These are phyloP conservation scores for Podospora australis DNA, from an alignment of 495 filamentous ascomycete genomes.

Conservation along the genomic window DNA sequence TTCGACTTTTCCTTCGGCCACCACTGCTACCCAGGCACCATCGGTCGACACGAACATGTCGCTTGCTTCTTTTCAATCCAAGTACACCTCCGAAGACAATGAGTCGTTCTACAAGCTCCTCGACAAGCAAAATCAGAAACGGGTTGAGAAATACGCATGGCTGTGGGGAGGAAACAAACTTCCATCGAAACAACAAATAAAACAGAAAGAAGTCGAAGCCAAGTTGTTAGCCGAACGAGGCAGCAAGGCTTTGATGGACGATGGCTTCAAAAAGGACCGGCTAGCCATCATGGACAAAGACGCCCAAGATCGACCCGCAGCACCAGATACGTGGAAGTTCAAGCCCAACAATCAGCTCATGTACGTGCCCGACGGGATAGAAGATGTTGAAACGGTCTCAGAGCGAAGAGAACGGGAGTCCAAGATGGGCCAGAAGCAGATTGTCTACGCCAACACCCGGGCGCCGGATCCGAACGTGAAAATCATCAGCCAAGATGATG, in stretches of 20 bases:
- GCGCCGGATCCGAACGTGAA: slow-evolving; percentile 41
- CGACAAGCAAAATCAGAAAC: slow-evolving; percentile 84
- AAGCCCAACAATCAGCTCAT: slow-evolving; percentile 78
- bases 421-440: slow-evolving; percentile 65
- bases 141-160: slow-evolving; percentile 76
- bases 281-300: slow-evolving; percentile 56
- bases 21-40: slow-evolving; percentile 33
- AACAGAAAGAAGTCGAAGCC: slow-evolving; percentile 62
- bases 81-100: slow-evolving; percentile 95
- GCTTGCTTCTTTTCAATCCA: slow-evolving; percentile 77
- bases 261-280: slow-evolving; percentile 46
- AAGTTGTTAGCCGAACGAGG: slow-evolving; percentile 48
- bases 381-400: slow-evolving; percentile 61
- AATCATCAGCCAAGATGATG: slow-evolving; percentile 14
- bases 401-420: slow-evolving; percentile 65
- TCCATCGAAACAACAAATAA: slow-evolving; percentile 77
- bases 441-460: slow-evolving; percentile 79
- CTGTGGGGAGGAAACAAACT: slow-evolving; percentile 85
- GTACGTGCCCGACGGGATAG: slow-evolving; percentile 72
- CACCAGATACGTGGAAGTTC: slow-evolving; percentile 68
- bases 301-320: slow-evolving; percentile 57
- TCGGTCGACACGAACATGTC: slow-evolving; percentile 73
- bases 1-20: slow-evolving; percentile 25
- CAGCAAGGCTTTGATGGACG: slow-evolving; percentile 31
- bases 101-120: slow-evolving; percentile 89